These are phyloP conservation scores for Penicillium coffeae DNA, from an alignment of 495 filamentous ascomycete genomes.

Conservation along the genomic window DNA sequence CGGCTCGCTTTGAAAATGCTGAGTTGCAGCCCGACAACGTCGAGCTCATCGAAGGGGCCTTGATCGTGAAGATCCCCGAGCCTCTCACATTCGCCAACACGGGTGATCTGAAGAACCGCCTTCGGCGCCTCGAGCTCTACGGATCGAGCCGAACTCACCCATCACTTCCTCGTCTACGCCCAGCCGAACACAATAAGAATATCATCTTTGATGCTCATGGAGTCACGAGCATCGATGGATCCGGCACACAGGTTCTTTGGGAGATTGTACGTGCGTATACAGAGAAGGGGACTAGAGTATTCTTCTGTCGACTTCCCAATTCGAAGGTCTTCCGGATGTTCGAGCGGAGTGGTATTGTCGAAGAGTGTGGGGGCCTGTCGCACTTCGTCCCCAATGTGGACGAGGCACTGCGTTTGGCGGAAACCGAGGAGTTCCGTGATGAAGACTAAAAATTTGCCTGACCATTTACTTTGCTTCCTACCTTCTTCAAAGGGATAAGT, in stretches of 20 bases:
- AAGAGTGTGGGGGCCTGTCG: conserved; percentile 64
- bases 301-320: conserved; percentile 77
- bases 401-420: conserved; percentile 75
- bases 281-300: conserved; percentile 70
- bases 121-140: conserved; percentile 81
- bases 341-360: conserved; percentile 76
- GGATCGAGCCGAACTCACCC: conserved; percentile 82
- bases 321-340: conserved; percentile 69
- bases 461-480: too few relatives aligned
- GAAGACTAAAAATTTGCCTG: conserved; percentile 20
- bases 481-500: not conserved
- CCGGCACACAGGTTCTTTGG: conserved; percentile 81
- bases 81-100: conserved; percentile 97
- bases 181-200: conserved; percentile 72
- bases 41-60: conserved; percentile 84
- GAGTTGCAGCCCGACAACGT: conserved; percentile 71
- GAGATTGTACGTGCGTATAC: conserved; percentile 84
- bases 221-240: conserved; percentile 87
- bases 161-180: conserved; percentile 71
- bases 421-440: conserved; percentile 50
- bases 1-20: conserved; percentile 78
- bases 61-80: conserved; percentile 97
- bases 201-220: conserved; percentile 97
- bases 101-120: conserved; percentile 79
- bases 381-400: conserved; percentile 82